Evolutionary conservation across 2,329 filamentous ascomycete genomes (phyloP).

Genomic region (Cladosporium sp.): DNA sequence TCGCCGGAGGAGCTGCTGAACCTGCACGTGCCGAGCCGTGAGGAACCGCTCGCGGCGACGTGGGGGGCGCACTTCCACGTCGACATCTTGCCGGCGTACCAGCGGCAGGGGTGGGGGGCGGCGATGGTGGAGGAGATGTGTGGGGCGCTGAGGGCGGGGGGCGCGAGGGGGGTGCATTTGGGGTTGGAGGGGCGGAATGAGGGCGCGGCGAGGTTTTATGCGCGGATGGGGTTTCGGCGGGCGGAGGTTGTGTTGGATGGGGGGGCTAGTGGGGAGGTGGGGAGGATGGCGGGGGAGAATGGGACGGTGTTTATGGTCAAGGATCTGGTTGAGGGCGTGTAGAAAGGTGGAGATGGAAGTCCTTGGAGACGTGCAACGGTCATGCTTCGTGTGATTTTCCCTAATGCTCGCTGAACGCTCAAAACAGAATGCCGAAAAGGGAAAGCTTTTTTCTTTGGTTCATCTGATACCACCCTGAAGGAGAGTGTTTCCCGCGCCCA

Average conservation of each 20-base stretch:
- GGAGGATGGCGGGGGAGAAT: background rate
- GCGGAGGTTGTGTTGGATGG: conserved; percentile 1
- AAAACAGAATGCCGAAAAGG: background rate
- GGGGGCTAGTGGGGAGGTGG: conserved; percentile 7
- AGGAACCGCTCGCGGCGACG: conserved; percentile 15
- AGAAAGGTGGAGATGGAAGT: background rate
- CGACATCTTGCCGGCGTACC: conserved; percentile 30
- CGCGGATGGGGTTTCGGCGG: conserved; percentile 5
- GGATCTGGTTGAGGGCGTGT: background rate
- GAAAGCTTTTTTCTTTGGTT: background rate
- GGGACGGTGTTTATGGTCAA: background rate
- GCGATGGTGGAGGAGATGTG: conserved; percentile 26
- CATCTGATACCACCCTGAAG: background rate
- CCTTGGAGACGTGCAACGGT: background rate
- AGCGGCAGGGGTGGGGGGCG: conserved; percentile 29
- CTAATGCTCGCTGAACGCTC: conserved; percentile 7
- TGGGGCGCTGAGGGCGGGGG: conserved; percentile 18
- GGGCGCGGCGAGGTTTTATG: conserved; percentile 19
- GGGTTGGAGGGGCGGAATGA: conserved; percentile 31
- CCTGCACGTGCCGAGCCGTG: conserved; percentile 11
- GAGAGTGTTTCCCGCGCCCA: background rate
- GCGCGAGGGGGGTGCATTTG: conserved; percentile 30
- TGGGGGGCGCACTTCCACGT: conserved; percentile 36
- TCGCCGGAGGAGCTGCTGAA: conserved; percentile 17
- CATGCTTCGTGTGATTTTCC: background rate